Evolutionary conservation across 306 rosid genomes (phyloP).

Genomic region (Cajanus cajan): DNA sequence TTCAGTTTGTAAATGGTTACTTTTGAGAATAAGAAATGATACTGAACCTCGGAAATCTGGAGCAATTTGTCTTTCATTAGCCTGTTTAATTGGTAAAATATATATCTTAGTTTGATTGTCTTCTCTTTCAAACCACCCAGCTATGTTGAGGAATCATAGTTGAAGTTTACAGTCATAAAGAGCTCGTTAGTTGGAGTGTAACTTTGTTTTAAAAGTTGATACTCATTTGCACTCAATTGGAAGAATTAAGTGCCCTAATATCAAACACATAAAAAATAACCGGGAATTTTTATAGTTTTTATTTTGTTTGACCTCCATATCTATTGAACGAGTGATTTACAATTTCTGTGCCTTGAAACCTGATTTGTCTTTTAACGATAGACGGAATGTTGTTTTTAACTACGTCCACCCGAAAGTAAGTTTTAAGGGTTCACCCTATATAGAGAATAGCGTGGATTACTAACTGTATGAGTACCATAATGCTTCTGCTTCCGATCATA

Average conservation of each 20-base stretch:
- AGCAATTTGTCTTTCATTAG: neutral
- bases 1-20: slow-evolving; percentile 1
- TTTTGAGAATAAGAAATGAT: neutral
- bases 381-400: slow-evolving; percentile 1
- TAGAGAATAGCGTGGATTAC: neutral
- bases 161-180: slow-evolving; percentile 16
- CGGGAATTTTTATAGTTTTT: neutral
- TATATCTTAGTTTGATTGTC: neutral
- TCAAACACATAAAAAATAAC: neutral
- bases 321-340: neutral
- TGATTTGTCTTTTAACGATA: neutral
- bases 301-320: slow-evolving; percentile 7
- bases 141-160: neutral
- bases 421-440: neutral
- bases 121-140: neutral
- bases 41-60: slow-evolving; percentile 1
- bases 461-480: neutral
- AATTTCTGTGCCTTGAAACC: neutral
- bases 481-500: neutral
- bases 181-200: slow-evolving; percentile 1
- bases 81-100: neutral
- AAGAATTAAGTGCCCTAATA: neutral
- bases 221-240: neutral
- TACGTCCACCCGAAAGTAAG: neutral
- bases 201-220: neutral